A percentile compares a stretch with the other conserved stretches of the same genome.
These are phyloP conservation scores for Chaetothyriales sp. DNA, from an alignment of 2,329 filamentous ascomycete species.

Conservation along the genomic window DNA sequence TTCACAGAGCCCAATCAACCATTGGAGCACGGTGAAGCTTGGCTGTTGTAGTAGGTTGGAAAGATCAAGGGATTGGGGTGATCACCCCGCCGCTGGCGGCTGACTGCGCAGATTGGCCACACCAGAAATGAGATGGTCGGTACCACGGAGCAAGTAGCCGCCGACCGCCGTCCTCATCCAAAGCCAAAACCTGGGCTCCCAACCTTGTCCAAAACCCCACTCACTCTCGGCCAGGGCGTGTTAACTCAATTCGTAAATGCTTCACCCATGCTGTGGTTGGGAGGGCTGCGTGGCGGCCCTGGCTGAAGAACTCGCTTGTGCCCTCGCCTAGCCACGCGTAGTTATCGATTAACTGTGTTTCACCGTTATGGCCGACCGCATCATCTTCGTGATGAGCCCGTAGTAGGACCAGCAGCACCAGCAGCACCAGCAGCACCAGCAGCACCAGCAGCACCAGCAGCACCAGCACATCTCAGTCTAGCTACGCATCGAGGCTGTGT, in stretches of 20 bases:
- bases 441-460: too few relatives aligned
- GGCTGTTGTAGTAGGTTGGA: neutral
- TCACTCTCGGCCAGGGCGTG: neutral
- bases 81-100: neutral
- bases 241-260: neutral
- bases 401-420: too few relatives aligned
- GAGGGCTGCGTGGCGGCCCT: constrained; percentile 12
- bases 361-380: too few relatives aligned
- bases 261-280: constrained; percentile 23
- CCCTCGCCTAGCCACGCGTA: too few relatives aligned
- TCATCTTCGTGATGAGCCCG: too few relatives aligned
- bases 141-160: neutral
- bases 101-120: neutral
- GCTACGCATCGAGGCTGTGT: too few relatives aligned
- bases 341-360: too few relatives aligned
- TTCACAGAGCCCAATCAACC: neutral
- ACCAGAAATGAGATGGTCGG: neutral
- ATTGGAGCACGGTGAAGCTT: neutral
- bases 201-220: too few relatives aligned
- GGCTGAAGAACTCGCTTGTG: too few relatives aligned
- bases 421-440: too few relatives aligned
- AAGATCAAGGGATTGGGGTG: neutral
- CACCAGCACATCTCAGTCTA: too few relatives aligned
- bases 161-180: neutral
- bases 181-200: neutral